Evolutionary conservation across 164 flowering plant genomes (phyloP).

Genomic region (Vitis amurensis): DNA sequence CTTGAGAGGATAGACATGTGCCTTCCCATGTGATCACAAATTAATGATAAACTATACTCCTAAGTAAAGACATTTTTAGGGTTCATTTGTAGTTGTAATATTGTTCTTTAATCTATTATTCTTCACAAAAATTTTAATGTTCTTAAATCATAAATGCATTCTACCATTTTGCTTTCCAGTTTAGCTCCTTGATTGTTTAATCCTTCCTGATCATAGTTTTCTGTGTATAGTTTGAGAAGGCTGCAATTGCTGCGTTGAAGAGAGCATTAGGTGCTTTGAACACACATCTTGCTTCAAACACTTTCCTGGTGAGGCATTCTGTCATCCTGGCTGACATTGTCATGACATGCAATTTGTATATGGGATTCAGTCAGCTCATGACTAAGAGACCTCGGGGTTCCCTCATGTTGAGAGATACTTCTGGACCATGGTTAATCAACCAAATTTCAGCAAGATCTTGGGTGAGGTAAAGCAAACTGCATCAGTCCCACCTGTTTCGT

Average conservation of each 20-base stretch:
- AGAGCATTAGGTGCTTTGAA: slow-evolving; percentile 75
- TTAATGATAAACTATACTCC: too few species aligned
- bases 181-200: not conserved
- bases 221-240: slow-evolving; percentile 62
- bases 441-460: slow-evolving; percentile 62
- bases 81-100: too few species aligned
- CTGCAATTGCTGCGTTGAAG: slow-evolving; percentile 66
- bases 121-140: too few species aligned
- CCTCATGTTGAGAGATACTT: slow-evolving; percentile 97
- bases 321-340: slow-evolving; percentile 60
- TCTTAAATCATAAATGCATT: too few species aligned
- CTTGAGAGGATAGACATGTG: too few species aligned
- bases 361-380: not conserved
- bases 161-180: too few species aligned
- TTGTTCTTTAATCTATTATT: too few species aligned
- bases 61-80: too few species aligned
- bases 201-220: not conserved
- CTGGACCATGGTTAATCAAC: slow-evolving; percentile 96
- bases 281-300: slow-evolving; percentile 71
- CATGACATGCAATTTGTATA: slow-evolving; percentile 57
- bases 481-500: slow-evolving; percentile 55
- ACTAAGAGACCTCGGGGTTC: slow-evolving; percentile 79
- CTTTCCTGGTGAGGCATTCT: slow-evolving; percentile 52
- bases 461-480: slow-evolving; percentile 86
- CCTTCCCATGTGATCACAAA: too few species aligned